Evolutionary conservation across 768 basidiomycete species (phyloP), one percentile per base, ranked within the genome.

Genomic region (Imleria badia): DNA sequence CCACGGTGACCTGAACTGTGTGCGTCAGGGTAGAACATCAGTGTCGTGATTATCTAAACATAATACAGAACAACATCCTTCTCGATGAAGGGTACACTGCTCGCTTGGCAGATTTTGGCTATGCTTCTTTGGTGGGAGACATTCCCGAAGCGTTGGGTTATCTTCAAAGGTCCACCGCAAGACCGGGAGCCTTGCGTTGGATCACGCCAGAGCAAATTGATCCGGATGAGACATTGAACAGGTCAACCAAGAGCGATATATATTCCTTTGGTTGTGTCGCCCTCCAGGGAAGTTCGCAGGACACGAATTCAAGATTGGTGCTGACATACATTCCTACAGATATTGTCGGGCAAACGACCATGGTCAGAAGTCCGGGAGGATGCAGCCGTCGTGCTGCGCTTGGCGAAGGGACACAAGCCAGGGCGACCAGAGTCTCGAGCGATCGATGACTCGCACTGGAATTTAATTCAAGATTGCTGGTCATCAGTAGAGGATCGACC

Each of bases 91-190:
- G 54, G 2, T 58, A 72, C 22, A 70, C 68, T 23, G 78, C 72
- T 0, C 68, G 72, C n/a, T 58, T 81, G 3, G 69, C 71, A 35
- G 80, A 79, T 53, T 81, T 81, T 39, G 79, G 80, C 1, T 54
- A 63, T 38, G 68, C 71, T 22, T 75, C 77, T 0, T 12, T 63
- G 9, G 23, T 60, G 5, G 61, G 54, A 2, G 49, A 41, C 13
- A 60, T 52, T 11, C 59, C 55, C 0, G 55, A 60, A 29, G 54
- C 35, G 7, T n/a, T 55, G 15, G 3, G 3, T 0, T 60, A 56
- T 35, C 58, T 63, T 1, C 55, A 55, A 23, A 38, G 33, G 46
- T 65, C 47, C 64, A 78, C 48, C 61, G 64, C 5, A 70, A 74
- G 20, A 20, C 41, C 58, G 1, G 64, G 64, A 40, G 73, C 77